Evolutionary conservation across 2,329 filamentous ascomycete genomes (phyloP), one percentile per base, ranked within the genome.

Genomic region (Ophiostoma angusticollis): DNA sequence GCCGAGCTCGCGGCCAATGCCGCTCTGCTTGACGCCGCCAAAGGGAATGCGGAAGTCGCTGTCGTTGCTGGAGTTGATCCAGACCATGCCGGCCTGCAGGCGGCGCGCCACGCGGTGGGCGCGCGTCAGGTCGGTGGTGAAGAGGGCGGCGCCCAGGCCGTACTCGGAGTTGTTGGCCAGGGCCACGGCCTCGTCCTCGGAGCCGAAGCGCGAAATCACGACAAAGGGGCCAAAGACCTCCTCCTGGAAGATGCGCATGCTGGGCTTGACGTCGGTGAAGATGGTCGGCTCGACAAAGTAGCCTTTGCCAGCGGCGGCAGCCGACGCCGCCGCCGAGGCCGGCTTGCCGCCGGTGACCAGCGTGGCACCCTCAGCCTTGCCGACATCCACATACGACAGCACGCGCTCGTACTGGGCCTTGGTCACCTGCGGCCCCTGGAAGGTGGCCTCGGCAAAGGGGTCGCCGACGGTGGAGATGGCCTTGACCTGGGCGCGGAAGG

Each of bases 381-480:
- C 51, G 42, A 80, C 21, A 4, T 35, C 34, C 35, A 80, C 72
- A 54, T 78, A 83, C 3, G 64, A 65, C 23, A 81, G 62, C 5
- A 83, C 67, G 14, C 70, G 62, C 37, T 80, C 74, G 49, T 72
- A 76, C 52, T 80, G 76, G 14, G 63, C 55, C 54, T 74, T 74
- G 11, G 72, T 74, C 41, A 78, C 68, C 53, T 79, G 74, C 1
- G 77, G 77, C 1, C 76, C 76, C 55, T 45, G 45, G 33, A 43
- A 44, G 9, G 76, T 80, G 29, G 55, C 56, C 6, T 63, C 57
- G 45, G 74, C 67, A 51, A 78, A 70, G 9, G 80, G 61, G 47
- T 79, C 68, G 9, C 80, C 80, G 0, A 75, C 56, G 9, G 71
- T 68, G 39, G 78, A 51, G 37, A 43, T 42, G 16, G 29, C 8